These are phyloP conservation scores for Nemania sp. DNA, from an alignment of 2,329 filamentous ascomycete genomes.

Conservation along the genomic window DNA sequence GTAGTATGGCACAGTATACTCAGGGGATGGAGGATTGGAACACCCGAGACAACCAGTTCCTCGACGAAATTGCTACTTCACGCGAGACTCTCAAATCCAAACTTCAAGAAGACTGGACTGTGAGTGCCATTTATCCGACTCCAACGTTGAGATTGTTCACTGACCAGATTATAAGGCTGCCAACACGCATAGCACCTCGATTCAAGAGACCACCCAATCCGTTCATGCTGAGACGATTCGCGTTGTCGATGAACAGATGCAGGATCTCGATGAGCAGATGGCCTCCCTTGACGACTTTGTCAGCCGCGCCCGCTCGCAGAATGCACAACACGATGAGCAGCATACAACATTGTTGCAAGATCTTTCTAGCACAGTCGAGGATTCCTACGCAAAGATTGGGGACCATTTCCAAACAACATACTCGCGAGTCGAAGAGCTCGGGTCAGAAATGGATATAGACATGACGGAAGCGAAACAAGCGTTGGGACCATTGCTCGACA, in stretches of 20 bases:
- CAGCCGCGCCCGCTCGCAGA: conserved; percentile 77
- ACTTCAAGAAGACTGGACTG: conserved; percentile 85
- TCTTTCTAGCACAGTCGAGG: conserved; percentile 70
- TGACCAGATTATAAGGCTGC: conserved; percentile 58
- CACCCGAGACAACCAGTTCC: conserved; percentile 67
- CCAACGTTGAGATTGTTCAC: conserved; percentile 18
- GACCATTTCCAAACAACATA: conserved; percentile 71
- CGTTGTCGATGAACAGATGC: conserved; percentile 87
- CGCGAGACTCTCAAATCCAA: conserved; percentile 78
- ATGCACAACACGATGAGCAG: conserved; percentile 73
- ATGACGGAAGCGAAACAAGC: conserved; percentile 62
- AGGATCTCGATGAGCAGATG: conserved; percentile 87
- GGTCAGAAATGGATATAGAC: conserved; percentile 67
- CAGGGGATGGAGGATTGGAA: conserved; percentile 77
- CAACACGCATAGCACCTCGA: conserved; percentile 78
- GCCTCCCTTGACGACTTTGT: conserved; percentile 90
- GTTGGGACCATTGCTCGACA: conserved; percentile 62
- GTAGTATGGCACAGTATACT: conserved; percentile 67
- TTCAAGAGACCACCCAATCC: conserved; percentile 80
- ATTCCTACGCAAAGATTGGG: conserved; percentile 73
- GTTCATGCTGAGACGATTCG: conserved; percentile 90
- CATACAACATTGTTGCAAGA: conserved; percentile 69
- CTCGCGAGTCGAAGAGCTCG: conserved; percentile 69
- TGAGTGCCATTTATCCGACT: conserved; percentile 57
- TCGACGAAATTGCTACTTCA: conserved; percentile 73